Conservation (phyloP, 164 flowering plant species). For the Liriodendron chinense region DNA sequence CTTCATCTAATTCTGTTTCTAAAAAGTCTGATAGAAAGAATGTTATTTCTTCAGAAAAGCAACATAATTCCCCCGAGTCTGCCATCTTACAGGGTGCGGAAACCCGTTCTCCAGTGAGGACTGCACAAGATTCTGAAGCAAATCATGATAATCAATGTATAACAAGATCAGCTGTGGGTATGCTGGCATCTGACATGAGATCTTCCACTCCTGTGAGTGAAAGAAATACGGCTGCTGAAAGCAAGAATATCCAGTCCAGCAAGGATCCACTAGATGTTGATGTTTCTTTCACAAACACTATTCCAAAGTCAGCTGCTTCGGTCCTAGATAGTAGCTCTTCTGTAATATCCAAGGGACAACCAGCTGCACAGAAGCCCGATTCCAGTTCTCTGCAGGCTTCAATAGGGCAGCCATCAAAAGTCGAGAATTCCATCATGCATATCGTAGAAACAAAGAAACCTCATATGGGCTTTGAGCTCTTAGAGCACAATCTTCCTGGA, state of each 20-base stretch:
- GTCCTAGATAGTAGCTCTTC: slow-evolving; percentile 3
- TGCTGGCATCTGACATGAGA: neutral
- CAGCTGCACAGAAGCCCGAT: slow-evolving; percentile 5
- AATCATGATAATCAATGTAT: neutral
- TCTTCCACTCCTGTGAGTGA: slow-evolving; percentile 6
- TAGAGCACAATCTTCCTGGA: slow-evolving; percentile 8
- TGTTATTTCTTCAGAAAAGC: slow-evolving; percentile 11
- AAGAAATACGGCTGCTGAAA: slow-evolving; percentile 6
- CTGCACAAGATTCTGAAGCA: neutral
- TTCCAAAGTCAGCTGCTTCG: neutral
- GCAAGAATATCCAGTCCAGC: slow-evolving; percentile 12
- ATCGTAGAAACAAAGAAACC: slow-evolving; percentile 13
- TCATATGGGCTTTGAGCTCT: slow-evolving; percentile 4
- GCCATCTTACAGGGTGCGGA: slow-evolving; percentile 5
- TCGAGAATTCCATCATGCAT: neutral
- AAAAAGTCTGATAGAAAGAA: slow-evolving; percentile 25
- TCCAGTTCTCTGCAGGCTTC: neutral
- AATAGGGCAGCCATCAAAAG: neutral
- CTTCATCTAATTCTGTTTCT: slow-evolving; percentile 18
- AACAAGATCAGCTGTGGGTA: slow-evolving; percentile 10
- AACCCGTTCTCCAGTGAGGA: neutral
- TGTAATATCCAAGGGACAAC: slow-evolving; percentile 13
- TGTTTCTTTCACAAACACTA: slow-evolving; percentile 2
- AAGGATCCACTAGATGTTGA: slow-evolving; percentile 4
- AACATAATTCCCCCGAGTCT: slow-evolving; percentile 16